Base-by-base conservation (phyloP, 1,139 yeast genomes). In the Yamadazyma diospyri region DNA sequence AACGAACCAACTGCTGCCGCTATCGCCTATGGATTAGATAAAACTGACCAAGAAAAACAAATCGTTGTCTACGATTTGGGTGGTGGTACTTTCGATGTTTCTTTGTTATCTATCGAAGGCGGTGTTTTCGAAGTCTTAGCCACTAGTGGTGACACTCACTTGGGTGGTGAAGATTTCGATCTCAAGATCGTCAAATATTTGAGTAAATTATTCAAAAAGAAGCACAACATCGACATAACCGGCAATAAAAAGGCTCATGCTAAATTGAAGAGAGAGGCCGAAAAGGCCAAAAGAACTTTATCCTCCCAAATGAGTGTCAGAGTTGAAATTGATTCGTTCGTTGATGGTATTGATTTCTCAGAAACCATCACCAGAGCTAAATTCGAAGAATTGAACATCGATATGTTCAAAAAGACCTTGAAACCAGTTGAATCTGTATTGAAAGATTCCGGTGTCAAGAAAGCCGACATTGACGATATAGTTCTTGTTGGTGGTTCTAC, bases 1-100 rank as follows among this genome's bases (percentile, higher is more conserved):
- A 89, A 89, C 63, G 97, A 89, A 72, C 97, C 97, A 45, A 89
- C 97, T 37, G 97, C 97, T 32, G 97, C 97, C 42, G 97, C 97
- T 38, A 87, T 89, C 62, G 97, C 97, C 42, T 89, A 89, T 67
- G 97, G 97, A 49, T 76, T 89, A 53, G 97, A 89, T 68, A 83
- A 85, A 64, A 73, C 83, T 45, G 64, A 63, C 37, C 63, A 61
- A 33, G 75, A 69, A 55, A 69, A 64, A 50, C 72, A 68, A 55
- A 69, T 69, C 41, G 61, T 69, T 53, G 72, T 69, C 39, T 69
- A 66, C 52, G 76, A 69, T 56, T 67, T 69, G 55, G 76, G 76
- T 66, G 76, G 76, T 41, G 76, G 76, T 59, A 69, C 76, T 48
- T 69, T 69, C 52, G 76, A 69, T 62, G 76, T 69, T 29, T 69